A percentile compares a stretch with the other conserved stretches of the same genome.
These are phyloP conservation scores for Candida jianshihensis DNA, from an alignment of 805 yeast genomes.

Conservation along the genomic window DNA sequence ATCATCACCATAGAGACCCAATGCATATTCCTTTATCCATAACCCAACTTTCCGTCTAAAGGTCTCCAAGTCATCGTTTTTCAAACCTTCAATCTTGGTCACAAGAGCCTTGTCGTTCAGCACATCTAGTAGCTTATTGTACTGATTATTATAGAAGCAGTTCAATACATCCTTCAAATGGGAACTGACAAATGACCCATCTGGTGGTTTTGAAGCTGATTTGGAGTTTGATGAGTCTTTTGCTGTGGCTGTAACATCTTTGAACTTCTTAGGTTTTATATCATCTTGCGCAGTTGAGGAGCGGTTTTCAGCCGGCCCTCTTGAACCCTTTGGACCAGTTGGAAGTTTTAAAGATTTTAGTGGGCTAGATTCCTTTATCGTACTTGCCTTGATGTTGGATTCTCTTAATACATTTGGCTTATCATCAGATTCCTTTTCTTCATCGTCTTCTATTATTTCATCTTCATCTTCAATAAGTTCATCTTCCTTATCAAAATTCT, in stretches of 20 bases:
- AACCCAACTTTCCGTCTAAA: not conserved
- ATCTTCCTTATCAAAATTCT: not conserved
- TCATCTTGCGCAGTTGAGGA: not conserved
- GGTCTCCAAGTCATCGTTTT: not conserved
- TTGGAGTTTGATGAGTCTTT: not conserved
- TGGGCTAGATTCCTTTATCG: no score
- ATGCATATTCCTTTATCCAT: not conserved
- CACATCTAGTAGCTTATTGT: not conserved
- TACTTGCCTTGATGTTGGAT: no score
- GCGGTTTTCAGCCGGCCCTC: not conserved
- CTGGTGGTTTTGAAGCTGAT: not conserved
- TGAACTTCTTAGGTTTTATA: slow-evolving; percentile 1
- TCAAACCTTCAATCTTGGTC: not conserved
- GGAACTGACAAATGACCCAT: not conserved
- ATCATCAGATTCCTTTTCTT: not conserved
- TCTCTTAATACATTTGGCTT: not conserved
- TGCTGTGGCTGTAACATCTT: not conserved
- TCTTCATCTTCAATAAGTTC: not conserved
- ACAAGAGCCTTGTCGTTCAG: not conserved
- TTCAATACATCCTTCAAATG: not conserved
- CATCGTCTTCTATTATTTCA: not conserved
- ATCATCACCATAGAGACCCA: not conserved
- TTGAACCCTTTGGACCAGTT: not conserved
- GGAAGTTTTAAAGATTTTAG: not conserved
- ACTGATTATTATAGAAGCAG: not conserved